Evolutionary conservation across 768 basidiomycete genomes (phyloP), one percentile per base, ranked within the genome.

Genomic region (Chlorophyllum brunneum): DNA sequence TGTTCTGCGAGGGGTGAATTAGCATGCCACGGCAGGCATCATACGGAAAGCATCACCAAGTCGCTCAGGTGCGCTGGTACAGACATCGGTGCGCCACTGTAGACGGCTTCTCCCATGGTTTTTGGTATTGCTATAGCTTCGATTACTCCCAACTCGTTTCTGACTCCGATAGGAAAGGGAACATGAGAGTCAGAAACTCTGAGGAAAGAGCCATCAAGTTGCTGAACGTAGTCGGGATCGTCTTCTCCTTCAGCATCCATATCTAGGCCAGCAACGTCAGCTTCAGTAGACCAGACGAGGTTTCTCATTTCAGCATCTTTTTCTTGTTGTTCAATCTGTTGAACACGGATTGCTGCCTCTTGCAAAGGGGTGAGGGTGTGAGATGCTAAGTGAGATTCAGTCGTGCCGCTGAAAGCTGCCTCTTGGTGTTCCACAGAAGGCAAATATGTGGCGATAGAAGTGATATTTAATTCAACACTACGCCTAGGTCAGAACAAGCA

Each of bases 371-470:
- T 82, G 1, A 82, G 68, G 46, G 64, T 67, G 7, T 73, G 72
- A 13, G 67, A 50, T 6, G 48, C 62, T 37, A 52, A 58, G 37
- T 33, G 56, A 62, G 58, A 64, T 13, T 70, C 64, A 1, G 70
- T 68, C 3, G 72, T 80, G 23, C 85, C 85, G 2, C 72, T 63
- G 59, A 83, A 84, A 1, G 74, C 63, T 4, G 78, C 78, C 54
- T 80, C 69, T 43, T 87, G 79, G 55, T 85, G 72, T 48, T 83
- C 81, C 2, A 69, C 72, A 3, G 81, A 81, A 2, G 91, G 91
- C 20, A 93, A 73, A 58, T 82, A 86, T 4, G 79, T 79, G 1
- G 86, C 81, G 38, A 93, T 80, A 0, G 90, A 92, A 13, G 83
- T 75, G 22, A 92, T 77, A 46, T 75, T 83, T 51, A 92, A 66